Evolutionary conservation across 2,329 filamentous ascomycete genomes (phyloP), one percentile per base, ranked within the genome.

Genomic region (Aspergillus pseudotamarii): DNA sequence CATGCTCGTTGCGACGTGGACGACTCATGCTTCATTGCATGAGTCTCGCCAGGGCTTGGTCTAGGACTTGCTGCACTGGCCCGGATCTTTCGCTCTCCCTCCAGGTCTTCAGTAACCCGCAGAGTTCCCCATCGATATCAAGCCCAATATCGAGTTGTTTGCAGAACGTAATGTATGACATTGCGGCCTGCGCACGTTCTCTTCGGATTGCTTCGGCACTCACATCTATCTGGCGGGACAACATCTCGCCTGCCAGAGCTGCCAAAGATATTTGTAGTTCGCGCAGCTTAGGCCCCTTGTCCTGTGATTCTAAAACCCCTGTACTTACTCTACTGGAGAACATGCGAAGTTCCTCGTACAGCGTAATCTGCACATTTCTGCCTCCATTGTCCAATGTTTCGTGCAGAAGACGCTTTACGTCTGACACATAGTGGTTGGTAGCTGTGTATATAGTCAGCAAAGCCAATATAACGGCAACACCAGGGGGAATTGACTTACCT

Each of bases 41-140:
- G 16, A 62, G 54, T 45, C 67, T 62, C 34, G 55, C 66, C 59
- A 77, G 63, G 59, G 72, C 72, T 66, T 76, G 69, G 55, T 76
- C 75, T 6, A 80, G 70, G 26, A 75, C 63, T 36, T 71, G 71
- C 57, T 73, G 75, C 21, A 81, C 71, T 55, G 73, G 69, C 34
- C 70, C 74, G 57, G 79, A 80, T 71, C 80, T 69, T 66, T 82
- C 81, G 48, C 67, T 66, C 21, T 70, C 68, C 54, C 74, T 70
- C 81, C 81, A 82, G 28, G 59, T 57, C 58, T 67, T 66, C 38
- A 80, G 62, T 46, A 50, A 56, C 54, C 64, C 63, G 30, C 64
- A 68, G 16, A 78, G 60, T 30, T 59, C 64, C 23, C 69, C 65
- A 23, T 63, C 60, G 55, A 77, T 58, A 50, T 63, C 58, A 28